These are phyloP conservation scores for Schizosaccharomyces lindneri DNA, from an alignment of 805 yeast genomes.

Conservation along the genomic window DNA sequence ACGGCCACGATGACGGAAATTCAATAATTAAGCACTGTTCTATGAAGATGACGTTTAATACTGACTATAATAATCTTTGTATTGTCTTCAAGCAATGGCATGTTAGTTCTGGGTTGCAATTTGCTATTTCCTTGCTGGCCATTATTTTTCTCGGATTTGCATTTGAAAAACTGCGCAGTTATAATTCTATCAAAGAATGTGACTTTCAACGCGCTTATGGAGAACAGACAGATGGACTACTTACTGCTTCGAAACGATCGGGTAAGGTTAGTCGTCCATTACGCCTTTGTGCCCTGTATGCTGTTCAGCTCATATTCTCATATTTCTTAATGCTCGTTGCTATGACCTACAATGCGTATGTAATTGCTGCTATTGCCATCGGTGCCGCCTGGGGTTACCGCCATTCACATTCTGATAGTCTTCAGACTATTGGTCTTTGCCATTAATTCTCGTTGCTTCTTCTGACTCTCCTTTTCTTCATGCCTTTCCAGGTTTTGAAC, in stretches of 20 bases:
- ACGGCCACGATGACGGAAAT: conserved; percentile 9
- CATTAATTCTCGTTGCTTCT: background rate
- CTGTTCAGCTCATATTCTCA: background rate
- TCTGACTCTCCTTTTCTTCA: background rate
- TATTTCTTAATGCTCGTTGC: background rate
- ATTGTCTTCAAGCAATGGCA: background rate
- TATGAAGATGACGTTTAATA: background rate
- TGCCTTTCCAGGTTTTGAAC: too few species aligned
- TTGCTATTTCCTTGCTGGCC: background rate
- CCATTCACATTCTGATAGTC: background rate
- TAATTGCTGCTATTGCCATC: background rate
- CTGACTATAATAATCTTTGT: background rate
- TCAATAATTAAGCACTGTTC: background rate
- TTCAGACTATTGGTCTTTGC: background rate
- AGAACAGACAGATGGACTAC: background rate
- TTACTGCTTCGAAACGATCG: background rate
- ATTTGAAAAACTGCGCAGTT: background rate
- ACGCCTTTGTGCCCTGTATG: background rate
- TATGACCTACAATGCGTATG: background rate
- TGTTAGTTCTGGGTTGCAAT: background rate
- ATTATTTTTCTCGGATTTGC: background rate
- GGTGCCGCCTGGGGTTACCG: background rate
- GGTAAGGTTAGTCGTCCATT: background rate
- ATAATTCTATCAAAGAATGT: background rate
- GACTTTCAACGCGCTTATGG: background rate